Evolutionary conservation across 345 rosid species (phyloP).

Genomic region (Camelina hispida): DNA sequence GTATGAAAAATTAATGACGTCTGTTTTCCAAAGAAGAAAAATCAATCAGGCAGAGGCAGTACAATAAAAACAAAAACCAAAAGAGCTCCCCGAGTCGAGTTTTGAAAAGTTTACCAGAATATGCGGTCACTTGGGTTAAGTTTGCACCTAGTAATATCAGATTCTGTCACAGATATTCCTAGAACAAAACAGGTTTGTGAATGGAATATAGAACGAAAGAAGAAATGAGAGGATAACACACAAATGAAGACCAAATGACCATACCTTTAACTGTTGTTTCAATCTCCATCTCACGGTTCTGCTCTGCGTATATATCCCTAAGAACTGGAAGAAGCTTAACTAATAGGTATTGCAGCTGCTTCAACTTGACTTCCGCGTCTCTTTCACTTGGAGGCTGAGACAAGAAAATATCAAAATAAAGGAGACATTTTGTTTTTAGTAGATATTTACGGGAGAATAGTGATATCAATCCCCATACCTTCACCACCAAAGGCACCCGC

Average conservation of each 20-base stretch:
- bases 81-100: background rate
- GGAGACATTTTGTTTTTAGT: conserved; percentile 3
- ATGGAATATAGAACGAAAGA: background rate
- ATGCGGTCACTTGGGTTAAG: conserved; percentile 40
- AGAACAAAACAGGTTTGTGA: conserved; percentile 7
- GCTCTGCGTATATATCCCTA: conserved; percentile 35
- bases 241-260: background rate
- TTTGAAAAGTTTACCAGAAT: conserved; percentile 30
- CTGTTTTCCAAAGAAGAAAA: background rate
- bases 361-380: conserved; percentile 33
- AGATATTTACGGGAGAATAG: background rate
- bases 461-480: conserved; percentile 21
- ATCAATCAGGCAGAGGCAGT: background rate
- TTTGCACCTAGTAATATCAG: conserved; percentile 30
- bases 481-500: conserved; percentile 37
- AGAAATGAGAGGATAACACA: background rate
- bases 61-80: background rate
- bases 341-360: conserved; percentile 47
- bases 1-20: background rate
- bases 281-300: conserved; percentile 43
- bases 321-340: conserved; percentile 43
- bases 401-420: background rate
- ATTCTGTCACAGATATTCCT: conserved; percentile 36
- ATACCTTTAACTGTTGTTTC: conserved; percentile 41
- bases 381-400: conserved; percentile 20